A percentile compares a stretch with the other conserved stretches of the same genome.
Conservation (phyloP, 1,284 basidiomycete species). For the Afroboletus lepidellus region DNA sequence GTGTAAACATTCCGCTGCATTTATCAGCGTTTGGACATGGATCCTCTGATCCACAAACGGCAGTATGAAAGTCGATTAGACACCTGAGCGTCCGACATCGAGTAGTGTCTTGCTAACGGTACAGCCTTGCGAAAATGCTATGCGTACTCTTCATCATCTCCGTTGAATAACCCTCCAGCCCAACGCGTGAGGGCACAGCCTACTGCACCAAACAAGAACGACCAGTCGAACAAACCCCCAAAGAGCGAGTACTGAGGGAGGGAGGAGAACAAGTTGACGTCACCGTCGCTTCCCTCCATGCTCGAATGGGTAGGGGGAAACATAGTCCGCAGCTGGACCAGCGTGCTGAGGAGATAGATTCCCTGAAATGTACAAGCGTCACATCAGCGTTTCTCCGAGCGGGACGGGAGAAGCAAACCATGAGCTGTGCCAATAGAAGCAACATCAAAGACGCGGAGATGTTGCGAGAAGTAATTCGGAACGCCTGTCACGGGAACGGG, state of each 20-base stretch:
- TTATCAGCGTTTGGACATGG: background rate
- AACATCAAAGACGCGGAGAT: constrained; percentile 70
- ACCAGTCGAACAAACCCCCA: constrained; percentile 68
- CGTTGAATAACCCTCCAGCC: constrained; percentile 37
- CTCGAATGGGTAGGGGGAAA: constrained; percentile 51
- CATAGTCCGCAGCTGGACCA: constrained; percentile 73
- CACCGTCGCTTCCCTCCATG: constrained; percentile 16
- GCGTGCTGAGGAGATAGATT: constrained; percentile 73
- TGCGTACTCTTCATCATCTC: constrained; percentile 16
- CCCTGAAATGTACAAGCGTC: constrained; percentile 43
- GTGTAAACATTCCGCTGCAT: background rate
- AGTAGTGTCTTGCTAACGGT: constrained; percentile 1
- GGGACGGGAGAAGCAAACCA: constrained; percentile 48
- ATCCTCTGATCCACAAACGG: background rate
- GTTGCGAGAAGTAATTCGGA: constrained; percentile 65
- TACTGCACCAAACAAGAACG: constrained; percentile 59
- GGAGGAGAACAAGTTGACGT: constrained; percentile 63
- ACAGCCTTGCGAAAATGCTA: constrained; percentile 13
- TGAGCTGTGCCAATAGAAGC: constrained; percentile 71
- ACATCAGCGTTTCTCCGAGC: constrained; percentile 1
- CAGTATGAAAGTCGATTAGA: background rate
- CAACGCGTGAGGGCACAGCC: constrained; percentile 49
- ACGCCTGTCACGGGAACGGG: constrained; percentile 42
- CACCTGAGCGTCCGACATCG: background rate
- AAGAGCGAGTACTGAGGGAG: constrained; percentile 74